phyloP scores from a whole-genome alignment of 164 flowering plant genomes.

The Magnolia officinalis region DNA sequence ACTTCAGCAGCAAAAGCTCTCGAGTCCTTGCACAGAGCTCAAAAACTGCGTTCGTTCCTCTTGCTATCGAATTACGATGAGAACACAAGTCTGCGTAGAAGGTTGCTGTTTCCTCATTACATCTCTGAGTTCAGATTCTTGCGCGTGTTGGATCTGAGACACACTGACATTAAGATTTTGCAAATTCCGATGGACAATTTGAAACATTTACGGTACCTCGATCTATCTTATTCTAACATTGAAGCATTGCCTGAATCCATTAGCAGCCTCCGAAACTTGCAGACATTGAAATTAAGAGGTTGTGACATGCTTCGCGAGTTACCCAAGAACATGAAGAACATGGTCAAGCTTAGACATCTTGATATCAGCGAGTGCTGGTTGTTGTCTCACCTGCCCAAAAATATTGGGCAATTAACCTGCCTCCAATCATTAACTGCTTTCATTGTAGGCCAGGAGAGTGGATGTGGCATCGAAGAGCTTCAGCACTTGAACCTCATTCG shows the following conservation, averaged over 20 bases:
- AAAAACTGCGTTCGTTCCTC: constrained; percentile 5
- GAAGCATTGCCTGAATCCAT: constrained; percentile 14
- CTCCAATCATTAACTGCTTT: not conserved
- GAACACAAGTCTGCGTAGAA: not conserved
- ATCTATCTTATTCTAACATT: constrained; percentile 6
- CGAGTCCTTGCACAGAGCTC: not conserved
- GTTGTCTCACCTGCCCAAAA: not conserved
- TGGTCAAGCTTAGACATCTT: constrained; percentile 10
- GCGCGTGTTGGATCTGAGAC: constrained; percentile 6
- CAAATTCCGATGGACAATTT: constrained; percentile 7
- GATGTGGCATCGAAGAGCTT: not conserved
- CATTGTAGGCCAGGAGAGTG: not conserved
- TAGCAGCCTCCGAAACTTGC: not conserved
- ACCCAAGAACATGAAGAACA: constrained; percentile 7
- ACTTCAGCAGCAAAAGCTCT: not conserved
- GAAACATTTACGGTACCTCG: constrained; percentile 12
- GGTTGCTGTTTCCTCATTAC: not conserved
- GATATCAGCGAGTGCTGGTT: not conserved
- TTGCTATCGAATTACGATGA: not conserved
- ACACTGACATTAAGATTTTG: not conserved
- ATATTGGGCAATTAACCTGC: not conserved
- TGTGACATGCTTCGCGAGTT: not conserved
- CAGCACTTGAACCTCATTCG: not conserved
- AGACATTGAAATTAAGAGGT: not conserved
- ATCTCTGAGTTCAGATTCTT: not conserved